Conservation (phyloP, 1,284 basidiomycete species). For the Hemileia vastatrix region DNA sequence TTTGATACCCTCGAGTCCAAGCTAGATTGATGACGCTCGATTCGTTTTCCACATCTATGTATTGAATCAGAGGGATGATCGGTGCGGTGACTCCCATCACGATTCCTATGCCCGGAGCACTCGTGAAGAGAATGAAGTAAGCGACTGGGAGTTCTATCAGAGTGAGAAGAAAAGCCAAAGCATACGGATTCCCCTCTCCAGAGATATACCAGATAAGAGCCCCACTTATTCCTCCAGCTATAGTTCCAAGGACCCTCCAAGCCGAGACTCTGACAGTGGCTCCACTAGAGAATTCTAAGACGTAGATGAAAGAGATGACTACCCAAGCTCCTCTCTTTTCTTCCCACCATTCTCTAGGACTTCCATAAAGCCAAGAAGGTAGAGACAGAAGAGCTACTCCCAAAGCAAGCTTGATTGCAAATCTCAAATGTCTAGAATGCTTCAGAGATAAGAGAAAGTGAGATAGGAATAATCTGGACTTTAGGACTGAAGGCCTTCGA, state of each 20-base stretch:
- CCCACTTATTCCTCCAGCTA: slow-evolving; percentile 46
- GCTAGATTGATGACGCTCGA: slow-evolving; percentile 27
- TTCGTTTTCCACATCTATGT: slow-evolving; percentile 32
- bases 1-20: slow-evolving; percentile 39
- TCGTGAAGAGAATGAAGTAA: slow-evolving; percentile 44
- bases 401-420: slow-evolving; percentile 46
- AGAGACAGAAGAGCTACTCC: slow-evolving; percentile 47
- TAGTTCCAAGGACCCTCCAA: slow-evolving; percentile 47
- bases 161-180: slow-evolving; percentile 45
- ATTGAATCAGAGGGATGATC: slow-evolving; percentile 46
- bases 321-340: slow-evolving; percentile 46
- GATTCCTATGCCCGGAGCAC: slow-evolving; percentile 43
- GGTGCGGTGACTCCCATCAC: slow-evolving; percentile 44
- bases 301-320: slow-evolving; percentile 47
- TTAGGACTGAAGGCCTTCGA: slow-evolving; percentile 14
- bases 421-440: slow-evolving; percentile 47
- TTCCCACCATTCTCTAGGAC: slow-evolving; percentile 45
- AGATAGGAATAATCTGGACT: slow-evolving; percentile 27
- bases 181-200: slow-evolving; percentile 46
- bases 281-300: slow-evolving; percentile 48
- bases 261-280: slow-evolving; percentile 47
- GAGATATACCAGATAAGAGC: slow-evolving; percentile 46
- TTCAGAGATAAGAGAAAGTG: too few relatives aligned
- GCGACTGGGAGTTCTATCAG: slow-evolving; percentile 44
- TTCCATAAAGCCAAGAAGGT: slow-evolving; percentile 43